phyloP scores from a whole-genome alignment of 2,329 filamentous ascomycete genomes.

The Pseudopyricularia cyperi region DNA sequence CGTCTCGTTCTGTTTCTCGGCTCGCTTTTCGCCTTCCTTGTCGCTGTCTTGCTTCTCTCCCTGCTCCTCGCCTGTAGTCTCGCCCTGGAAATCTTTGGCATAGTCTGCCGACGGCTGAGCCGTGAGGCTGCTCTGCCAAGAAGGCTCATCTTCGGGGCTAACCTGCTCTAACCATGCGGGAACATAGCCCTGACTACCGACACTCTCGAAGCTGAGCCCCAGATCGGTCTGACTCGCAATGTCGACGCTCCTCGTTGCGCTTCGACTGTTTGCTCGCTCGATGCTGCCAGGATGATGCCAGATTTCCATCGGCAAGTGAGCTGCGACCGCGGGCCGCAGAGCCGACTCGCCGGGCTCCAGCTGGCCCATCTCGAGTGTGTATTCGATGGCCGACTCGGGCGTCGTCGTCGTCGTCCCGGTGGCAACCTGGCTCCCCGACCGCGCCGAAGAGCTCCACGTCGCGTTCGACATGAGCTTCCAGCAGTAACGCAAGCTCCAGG shows the following conservation, averaged over 20 bases:
- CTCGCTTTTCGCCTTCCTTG: neutral
- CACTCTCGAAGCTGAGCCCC: neutral
- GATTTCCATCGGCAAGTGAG: neutral
- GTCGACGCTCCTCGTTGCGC: neutral
- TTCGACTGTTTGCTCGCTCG: neutral
- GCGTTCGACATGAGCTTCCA: neutral
- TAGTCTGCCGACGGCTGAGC: too few relatives aligned
- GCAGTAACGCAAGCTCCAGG: neutral
- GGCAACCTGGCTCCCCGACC: neutral
- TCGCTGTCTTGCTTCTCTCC: neutral
- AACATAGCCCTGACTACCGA: neutral
- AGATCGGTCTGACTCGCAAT: neutral
- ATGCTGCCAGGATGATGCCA: neutral
- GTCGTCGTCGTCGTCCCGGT: neutral
- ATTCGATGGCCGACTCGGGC: neutral
- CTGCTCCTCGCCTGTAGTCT: too few relatives aligned
- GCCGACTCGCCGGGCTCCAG: neutral
- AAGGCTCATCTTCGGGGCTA: too few relatives aligned
- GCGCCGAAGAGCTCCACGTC: neutral
- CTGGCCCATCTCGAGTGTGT: neutral
- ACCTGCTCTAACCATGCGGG: too few relatives aligned
- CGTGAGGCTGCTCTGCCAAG: too few relatives aligned
- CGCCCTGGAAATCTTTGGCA: too few relatives aligned
- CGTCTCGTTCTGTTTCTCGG: neutral
- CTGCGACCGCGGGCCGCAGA: too few relatives aligned